Conservation (phyloP, 805 yeast species). For the Kodamaea neixiangensis region DNA sequence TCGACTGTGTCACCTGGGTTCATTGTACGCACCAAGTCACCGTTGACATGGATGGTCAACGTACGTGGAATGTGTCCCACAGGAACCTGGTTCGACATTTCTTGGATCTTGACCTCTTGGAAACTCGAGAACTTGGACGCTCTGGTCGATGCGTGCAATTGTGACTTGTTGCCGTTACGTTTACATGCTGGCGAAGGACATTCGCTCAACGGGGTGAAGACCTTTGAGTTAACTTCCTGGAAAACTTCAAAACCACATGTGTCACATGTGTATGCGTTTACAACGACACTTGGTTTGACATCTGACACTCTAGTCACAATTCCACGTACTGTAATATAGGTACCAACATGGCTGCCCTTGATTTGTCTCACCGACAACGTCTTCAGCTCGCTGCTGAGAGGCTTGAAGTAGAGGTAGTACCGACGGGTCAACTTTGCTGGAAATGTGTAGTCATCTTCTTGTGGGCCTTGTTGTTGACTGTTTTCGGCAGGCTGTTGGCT, state of each 20-base stretch:
- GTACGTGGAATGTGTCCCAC: slow-evolving; percentile 96
- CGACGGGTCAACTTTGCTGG: slow-evolving; percentile 88
- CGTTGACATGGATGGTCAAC: slow-evolving; percentile 84
- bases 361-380: slow-evolving; percentile 88
- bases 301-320: slow-evolving; percentile 94
- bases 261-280: slow-evolving; percentile 96
- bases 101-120: slow-evolving; percentile 95
- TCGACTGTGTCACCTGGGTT: slow-evolving; percentile 96
- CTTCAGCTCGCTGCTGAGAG: slow-evolving; percentile 55
- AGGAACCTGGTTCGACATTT: slow-evolving; percentile 93
- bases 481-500: slow-evolving; percentile 16
- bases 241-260: slow-evolving; percentile 95
- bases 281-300: slow-evolving; percentile 88
- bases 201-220: slow-evolving; percentile 83
- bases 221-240: slow-evolving; percentile 86
- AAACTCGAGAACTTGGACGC: slow-evolving; percentile 94
- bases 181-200: slow-evolving; percentile 83
- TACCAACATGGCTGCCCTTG: slow-evolving; percentile 80
- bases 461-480: slow-evolving; percentile 2
- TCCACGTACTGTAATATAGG: slow-evolving; percentile 87
- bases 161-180: slow-evolving; percentile 81
- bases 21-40: slow-evolving; percentile 82
- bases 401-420: slow-evolving; percentile 83
- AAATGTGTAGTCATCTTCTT: slow-evolving; percentile 52
- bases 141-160: slow-evolving; percentile 86